Evolutionary conservation across 2,329 filamentous ascomycete genomes (phyloP).

Genomic region (Pseudogymnoascus sp.): DNA sequence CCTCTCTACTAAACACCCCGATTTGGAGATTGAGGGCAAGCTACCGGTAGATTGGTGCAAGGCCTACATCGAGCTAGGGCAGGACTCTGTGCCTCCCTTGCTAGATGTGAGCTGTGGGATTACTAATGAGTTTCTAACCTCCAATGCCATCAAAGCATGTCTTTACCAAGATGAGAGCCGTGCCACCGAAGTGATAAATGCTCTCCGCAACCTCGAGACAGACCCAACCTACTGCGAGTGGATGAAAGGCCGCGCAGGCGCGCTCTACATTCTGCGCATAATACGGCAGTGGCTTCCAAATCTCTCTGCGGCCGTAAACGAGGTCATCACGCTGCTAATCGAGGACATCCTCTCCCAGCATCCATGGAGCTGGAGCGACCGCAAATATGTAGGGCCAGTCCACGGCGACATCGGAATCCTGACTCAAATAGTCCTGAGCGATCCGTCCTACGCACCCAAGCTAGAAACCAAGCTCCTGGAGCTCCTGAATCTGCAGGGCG

Average conservation of each 20-base stretch:
- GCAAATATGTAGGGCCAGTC: conserved; percentile 56
- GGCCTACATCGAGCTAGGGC: conserved; percentile 12
- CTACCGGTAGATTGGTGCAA: conserved; percentile 12
- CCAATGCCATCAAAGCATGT: conserved; percentile 12
- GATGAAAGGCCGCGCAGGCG: conserved; percentile 55
- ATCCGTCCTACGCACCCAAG: conserved; percentile 45
- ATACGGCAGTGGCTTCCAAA: conserved; percentile 35
- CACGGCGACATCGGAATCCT: conserved; percentile 65
- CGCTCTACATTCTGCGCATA: conserved; percentile 59
- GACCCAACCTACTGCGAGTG: conserved; percentile 13
- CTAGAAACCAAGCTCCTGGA: conserved; percentile 46
- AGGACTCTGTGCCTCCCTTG: neutral
- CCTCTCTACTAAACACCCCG: conserved; percentile 38
- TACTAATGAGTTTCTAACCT: conserved; percentile 14
- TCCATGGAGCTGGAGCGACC: conserved; percentile 58
- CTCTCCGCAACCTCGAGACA: neutral
- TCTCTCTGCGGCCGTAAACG: conserved; percentile 41
- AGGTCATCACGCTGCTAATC: conserved; percentile 49
- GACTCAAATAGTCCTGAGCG: conserved; percentile 57
- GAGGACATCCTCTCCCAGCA: conserved; percentile 48
- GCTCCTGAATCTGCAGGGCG: conserved; percentile 52
- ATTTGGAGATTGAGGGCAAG: conserved; percentile 32
- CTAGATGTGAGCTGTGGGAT: conserved; percentile 10
- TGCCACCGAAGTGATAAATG: conserved; percentile 9
- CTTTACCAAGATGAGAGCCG: conserved; percentile 7